Percentiles rank a stretch among this genome's conserved stretches.
Conservation (phyloP, 257 asterid species). For the Solanum sitiens region DNA sequence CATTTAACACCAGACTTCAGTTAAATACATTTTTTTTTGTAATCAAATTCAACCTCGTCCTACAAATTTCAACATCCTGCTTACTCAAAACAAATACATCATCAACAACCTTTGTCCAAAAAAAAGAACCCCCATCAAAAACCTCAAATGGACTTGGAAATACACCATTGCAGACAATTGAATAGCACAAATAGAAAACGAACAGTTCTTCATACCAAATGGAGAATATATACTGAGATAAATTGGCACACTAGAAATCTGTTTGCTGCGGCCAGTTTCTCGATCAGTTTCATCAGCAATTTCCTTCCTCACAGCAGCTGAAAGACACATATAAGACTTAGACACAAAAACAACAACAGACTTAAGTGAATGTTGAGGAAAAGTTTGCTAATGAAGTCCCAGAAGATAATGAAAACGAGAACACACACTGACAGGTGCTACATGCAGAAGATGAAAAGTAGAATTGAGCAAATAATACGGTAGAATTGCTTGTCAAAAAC, state of each 20-base stretch:
- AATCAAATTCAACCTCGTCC: neutral
- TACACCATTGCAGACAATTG: neutral
- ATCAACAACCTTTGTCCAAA: neutral
- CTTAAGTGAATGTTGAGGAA: neutral
- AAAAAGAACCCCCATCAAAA: neutral
- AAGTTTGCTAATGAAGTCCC: neutral
- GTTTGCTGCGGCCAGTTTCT: conserved; percentile 61
- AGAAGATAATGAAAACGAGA: neutral
- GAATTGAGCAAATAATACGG: neutral
- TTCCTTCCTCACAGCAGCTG: conserved; percentile 67
- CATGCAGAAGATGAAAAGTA: neutral
- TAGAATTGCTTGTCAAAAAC: neutral
- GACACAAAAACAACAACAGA: neutral
- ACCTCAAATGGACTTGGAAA: neutral
- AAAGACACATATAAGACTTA: neutral
- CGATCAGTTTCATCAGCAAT: conserved; percentile 72
- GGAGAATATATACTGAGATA: conserved; percentile 71
- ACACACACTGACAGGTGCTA: neutral
- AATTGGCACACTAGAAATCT: conserved; percentile 58
- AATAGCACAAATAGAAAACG: neutral
- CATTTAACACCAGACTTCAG: neutral
- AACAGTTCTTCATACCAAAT: conserved; percentile 27
- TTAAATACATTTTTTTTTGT: neutral
- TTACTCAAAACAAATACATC: neutral
- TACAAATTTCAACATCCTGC: neutral